Conservation (phyloP, 139 green algal species). For the Chloropicon primus region DNA sequence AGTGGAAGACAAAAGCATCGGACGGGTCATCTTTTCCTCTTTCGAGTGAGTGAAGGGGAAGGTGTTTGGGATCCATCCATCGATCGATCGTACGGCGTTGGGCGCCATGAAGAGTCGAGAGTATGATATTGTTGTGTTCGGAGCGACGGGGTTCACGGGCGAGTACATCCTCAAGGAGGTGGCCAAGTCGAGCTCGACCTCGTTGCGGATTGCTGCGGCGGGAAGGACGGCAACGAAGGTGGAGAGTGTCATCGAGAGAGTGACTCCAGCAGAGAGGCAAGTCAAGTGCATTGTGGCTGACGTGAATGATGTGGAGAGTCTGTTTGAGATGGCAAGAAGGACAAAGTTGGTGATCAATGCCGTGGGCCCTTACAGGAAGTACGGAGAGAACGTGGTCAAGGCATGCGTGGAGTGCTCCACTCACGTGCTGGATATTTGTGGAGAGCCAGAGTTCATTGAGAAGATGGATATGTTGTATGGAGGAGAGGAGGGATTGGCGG, state of each 20-base stretch:
- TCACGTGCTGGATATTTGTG: conserved; percentile 50
- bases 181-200: not conserved
- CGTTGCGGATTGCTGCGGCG: too few species aligned
- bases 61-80: too few species aligned
- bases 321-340: conserved; percentile 21
- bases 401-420: conserved; percentile 33
- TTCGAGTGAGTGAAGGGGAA: too few species aligned
- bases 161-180: conserved; percentile 22
- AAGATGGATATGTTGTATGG: conserved; percentile 32
- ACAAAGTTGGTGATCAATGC: conserved; percentile 38
- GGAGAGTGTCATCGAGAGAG: too few species aligned
- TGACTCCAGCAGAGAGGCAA: too few species aligned
- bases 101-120: not conserved
- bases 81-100: too few species aligned
- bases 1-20: too few species aligned
- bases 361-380: conserved; percentile 45
- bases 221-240: too few species aligned
- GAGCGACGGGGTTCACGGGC: conserved; percentile 57
- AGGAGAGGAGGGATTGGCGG: conserved; percentile 11
- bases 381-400: conserved; percentile 35
- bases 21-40: too few species aligned
- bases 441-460: conserved; percentile 67
- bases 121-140: conserved; percentile 61
- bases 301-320: conserved; percentile 10
- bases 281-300: conserved; percentile 8